A percentile compares a stretch with the other conserved stretches of the same genome.
Evolutionary conservation across 176 grass and related monocot genomes (phyloP).

Genomic region (Lolium perenne): DNA sequence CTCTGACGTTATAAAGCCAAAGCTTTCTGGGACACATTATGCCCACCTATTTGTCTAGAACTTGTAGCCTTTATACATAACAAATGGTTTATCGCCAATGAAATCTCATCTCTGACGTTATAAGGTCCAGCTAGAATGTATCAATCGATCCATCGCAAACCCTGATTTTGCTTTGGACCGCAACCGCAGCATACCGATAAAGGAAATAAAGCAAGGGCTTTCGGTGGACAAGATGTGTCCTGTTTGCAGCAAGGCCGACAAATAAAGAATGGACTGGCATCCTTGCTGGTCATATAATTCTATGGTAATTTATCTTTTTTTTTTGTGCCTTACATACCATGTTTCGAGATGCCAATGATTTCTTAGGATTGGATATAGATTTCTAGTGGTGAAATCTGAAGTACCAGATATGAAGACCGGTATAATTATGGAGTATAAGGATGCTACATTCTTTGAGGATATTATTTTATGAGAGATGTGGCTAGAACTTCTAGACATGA

Average conservation of each 20-base stretch:
- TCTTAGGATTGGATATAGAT: no score
- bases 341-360: no score
- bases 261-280: slow-evolving; percentile 15
- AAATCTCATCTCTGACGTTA: slow-evolving; percentile 13
- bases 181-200: neutral
- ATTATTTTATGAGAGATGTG: no score
- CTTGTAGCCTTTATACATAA: neutral
- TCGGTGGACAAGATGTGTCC: neutral
- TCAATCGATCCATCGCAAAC: neutral
- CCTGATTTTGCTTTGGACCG: slow-evolving; percentile 26
- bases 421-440: no score
- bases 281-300: slow-evolving; percentile 6
- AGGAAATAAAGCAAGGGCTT: slow-evolving; percentile 20
- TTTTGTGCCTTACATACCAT: neutral
- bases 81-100: slow-evolving; percentile 34
- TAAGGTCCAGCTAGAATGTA: neutral
- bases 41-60: slow-evolving; percentile 17
- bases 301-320: neutral
- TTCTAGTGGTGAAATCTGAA: no score
- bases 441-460: no score
- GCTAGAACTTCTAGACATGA: no score
- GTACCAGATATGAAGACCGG: no score
- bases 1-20: no score
- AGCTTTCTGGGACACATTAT: neutral
- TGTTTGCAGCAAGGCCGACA: slow-evolving; percentile 18